Conservation (phyloP, 768 basidiomycete species). For the Hysterangium stoloniferum region DNA sequence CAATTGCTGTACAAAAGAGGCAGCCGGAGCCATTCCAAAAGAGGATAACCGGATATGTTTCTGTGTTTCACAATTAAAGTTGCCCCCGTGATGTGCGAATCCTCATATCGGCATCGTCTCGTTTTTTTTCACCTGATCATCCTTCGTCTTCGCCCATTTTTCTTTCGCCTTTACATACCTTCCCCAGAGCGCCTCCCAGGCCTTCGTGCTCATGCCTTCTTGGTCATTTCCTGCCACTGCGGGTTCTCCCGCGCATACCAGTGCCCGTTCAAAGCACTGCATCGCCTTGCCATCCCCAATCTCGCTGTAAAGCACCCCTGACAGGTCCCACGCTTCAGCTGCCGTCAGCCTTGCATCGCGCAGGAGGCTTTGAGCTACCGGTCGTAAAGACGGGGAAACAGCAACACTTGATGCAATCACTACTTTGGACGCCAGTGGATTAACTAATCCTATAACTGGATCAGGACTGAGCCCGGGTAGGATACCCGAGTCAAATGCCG, state of each 20-base stretch:
- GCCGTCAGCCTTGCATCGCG: constrained; percentile 65
- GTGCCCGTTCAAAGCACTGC: constrained; percentile 59
- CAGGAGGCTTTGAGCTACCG: constrained; percentile 49
- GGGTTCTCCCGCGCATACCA: constrained; percentile 55
- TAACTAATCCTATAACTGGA: constrained; percentile 7
- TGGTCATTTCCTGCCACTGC: constrained; percentile 14
- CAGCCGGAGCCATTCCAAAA: too few species aligned
- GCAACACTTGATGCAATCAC: constrained; percentile 38
- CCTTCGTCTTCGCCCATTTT: too few species aligned
- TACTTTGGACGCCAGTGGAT: constrained; percentile 31
- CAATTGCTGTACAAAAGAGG: too few species aligned
- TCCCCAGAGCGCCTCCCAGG: constrained; percentile 1
- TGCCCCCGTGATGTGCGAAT: too few species aligned
- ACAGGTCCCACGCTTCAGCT: constrained; percentile 68
- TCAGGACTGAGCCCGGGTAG: constrained; percentile 19
- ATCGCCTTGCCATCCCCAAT: constrained; percentile 32
- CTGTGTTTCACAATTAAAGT: too few species aligned
- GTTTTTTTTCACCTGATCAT: too few species aligned
- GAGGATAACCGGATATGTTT: too few species aligned
- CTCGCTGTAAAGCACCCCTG: constrained; percentile 57
- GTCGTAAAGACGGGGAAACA: constrained; percentile 42
- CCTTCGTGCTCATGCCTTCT: background rate
- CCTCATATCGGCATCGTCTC: too few species aligned
- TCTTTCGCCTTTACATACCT: constrained; percentile 1
- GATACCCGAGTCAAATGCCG: constrained; percentile 27